Conservation (phyloP, 441 rosid species). For the Erodium texanum region DNA sequence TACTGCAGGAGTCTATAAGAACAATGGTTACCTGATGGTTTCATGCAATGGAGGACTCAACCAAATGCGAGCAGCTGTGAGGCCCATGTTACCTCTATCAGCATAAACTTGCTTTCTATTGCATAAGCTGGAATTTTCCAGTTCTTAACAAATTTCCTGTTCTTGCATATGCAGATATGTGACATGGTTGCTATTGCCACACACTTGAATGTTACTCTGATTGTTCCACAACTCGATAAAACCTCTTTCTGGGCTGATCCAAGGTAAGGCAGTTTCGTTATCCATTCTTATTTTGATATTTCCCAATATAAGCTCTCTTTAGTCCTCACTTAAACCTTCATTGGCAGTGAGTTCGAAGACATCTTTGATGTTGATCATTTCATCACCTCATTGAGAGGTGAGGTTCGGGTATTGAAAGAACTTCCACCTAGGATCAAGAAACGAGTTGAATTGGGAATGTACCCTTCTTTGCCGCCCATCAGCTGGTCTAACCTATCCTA, state of each 20-base stretch:
- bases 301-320: background rate
- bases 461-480: slow-evolving; percentile 49
- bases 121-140: background rate
- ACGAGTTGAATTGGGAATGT: slow-evolving; percentile 43
- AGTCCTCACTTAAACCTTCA: slow-evolving; percentile 11
- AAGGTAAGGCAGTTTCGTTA: slow-evolving; percentile 27
- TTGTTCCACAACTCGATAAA: slow-evolving; percentile 68
- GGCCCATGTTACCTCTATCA: slow-evolving; percentile 11
- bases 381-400: slow-evolving; percentile 58
- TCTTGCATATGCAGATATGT: slow-evolving; percentile 41
- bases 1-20: slow-evolving; percentile 46
- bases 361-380: slow-evolving; percentile 66
- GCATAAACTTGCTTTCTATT: background rate
- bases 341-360: slow-evolving; percentile 56
- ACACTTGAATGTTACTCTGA: slow-evolving; percentile 56
- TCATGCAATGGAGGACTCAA: slow-evolving; percentile 85
- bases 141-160: background rate
- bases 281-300: background rate
- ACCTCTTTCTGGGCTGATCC: slow-evolving; percentile 74
- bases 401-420: slow-evolving; percentile 58
- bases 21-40: slow-evolving; percentile 65
- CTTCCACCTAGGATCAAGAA: slow-evolving; percentile 56
- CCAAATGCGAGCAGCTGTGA: slow-evolving; percentile 77
- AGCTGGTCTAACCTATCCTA: slow-evolving; percentile 72
- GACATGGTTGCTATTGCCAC: slow-evolving; percentile 72